A percentile compares a stretch with the other conserved stretches of the same genome.
These are phyloP conservation scores for Puccinia triticina DNA, from an alignment of 1,284 basidiomycete species.

Conservation along the genomic window DNA sequence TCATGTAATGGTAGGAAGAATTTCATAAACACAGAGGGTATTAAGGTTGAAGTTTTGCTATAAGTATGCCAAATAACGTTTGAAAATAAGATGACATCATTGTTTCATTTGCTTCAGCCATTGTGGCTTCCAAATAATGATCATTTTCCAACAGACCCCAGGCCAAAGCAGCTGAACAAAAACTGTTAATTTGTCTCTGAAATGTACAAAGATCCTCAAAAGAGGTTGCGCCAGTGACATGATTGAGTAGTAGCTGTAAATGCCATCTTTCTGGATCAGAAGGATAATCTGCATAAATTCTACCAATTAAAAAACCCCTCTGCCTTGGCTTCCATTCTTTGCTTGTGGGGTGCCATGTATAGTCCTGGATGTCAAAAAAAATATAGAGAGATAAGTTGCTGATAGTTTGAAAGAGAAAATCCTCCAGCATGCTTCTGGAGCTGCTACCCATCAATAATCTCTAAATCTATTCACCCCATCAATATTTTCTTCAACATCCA, in stretches of 20 bases:
- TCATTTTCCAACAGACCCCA: slow-evolving; percentile 59
- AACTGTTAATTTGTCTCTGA: slow-evolving; percentile 57
- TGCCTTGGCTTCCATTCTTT: not conserved
- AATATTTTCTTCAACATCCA: too few species aligned
- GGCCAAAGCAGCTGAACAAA: slow-evolving; percentile 62
- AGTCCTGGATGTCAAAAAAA: too few species aligned
- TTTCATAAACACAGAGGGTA: slow-evolving; percentile 62
- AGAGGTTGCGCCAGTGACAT: slow-evolving; percentile 61
- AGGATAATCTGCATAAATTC: not conserved
- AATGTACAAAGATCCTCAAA: slow-evolving; percentile 60
- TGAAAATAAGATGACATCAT: slow-evolving; percentile 62
- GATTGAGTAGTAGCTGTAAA: slow-evolving; percentile 61
- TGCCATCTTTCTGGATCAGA: slow-evolving; percentile 53
- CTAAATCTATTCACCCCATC: too few species aligned
- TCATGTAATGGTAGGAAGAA: slow-evolving; percentile 60
- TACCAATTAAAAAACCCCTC: not conserved
- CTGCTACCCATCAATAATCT: too few species aligned
- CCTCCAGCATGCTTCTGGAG: too few species aligned
- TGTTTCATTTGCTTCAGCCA: slow-evolving; percentile 63
- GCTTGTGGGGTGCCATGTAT: not conserved
- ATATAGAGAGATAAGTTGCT: too few species aligned
- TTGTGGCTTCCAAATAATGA: slow-evolving; percentile 63
- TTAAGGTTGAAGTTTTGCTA: slow-evolving; percentile 60
- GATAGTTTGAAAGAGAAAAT: too few species aligned
- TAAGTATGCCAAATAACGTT: slow-evolving; percentile 62